Conservation (phyloP, 805 yeast genomes). For the Lipomyces starkeyi region DNA sequence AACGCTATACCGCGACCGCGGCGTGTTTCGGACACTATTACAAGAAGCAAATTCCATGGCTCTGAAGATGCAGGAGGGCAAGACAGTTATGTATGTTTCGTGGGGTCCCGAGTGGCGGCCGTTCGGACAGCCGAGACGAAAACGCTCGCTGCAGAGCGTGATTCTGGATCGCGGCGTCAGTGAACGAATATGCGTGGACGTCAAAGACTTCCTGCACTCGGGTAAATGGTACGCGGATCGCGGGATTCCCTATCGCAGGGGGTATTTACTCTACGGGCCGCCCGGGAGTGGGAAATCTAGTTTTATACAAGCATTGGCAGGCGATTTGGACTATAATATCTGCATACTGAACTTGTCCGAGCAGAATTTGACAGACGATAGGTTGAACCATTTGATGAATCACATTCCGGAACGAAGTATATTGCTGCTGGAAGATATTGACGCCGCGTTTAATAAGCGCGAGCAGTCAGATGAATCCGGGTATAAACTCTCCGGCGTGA, state of each 20-base stretch:
- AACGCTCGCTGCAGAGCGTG: constrained; percentile 83
- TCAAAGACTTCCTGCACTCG: constrained; percentile 74
- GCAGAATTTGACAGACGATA: constrained; percentile 88
- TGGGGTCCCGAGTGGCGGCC: constrained; percentile 99
- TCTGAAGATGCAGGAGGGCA: constrained; percentile 81
- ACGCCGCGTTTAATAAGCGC: constrained; percentile 91
- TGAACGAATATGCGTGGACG: constrained; percentile 70
- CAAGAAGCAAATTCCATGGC: constrained; percentile 87
- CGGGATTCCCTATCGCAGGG: constrained; percentile 97
- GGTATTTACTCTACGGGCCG: constrained; percentile 92
- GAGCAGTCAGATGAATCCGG: constrained; percentile 79
- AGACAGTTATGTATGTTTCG: constrained; percentile 89
- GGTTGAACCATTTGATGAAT: constrained; percentile 93
- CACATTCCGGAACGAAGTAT: constrained; percentile 91
- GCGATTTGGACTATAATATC: constrained; percentile 92
- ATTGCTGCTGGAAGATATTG: constrained; percentile 86
- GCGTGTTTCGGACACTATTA: constrained; percentile 69
- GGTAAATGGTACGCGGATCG: constrained; percentile 93
- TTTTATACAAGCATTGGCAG: constrained; percentile 95
- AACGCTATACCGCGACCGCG: constrained; percentile 81
- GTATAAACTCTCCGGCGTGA: constrained; percentile 77
- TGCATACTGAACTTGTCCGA: constrained; percentile 92
- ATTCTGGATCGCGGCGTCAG: constrained; percentile 79
- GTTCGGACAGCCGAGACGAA: constrained; percentile 92
- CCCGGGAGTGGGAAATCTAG: constrained; percentile 98